A percentile compares a stretch with the other conserved stretches of the same genome.
These are phyloP conservation scores for Halocafeteria seosinensis DNA, from an alignment of 108 stramenopile species.

Conservation along the genomic window DNA sequence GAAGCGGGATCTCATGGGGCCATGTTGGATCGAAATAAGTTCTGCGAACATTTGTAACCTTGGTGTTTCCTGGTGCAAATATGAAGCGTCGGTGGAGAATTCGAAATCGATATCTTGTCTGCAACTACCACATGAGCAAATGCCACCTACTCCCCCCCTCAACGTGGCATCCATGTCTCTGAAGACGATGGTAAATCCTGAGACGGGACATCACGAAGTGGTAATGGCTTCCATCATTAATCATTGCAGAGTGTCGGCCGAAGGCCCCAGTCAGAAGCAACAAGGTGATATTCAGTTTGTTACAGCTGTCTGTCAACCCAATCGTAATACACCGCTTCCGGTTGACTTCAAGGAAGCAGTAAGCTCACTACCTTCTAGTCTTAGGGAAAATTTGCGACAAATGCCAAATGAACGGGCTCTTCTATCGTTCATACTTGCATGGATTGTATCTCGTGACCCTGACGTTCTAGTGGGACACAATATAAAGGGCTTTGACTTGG, in stretches of 20 bases:
- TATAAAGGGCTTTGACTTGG: conserved; percentile 84
- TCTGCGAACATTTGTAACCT: conserved; percentile 8
- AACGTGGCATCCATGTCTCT: conserved; percentile 65
- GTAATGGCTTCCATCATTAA: conserved; percentile 72
- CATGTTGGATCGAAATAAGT: conserved; percentile 79
- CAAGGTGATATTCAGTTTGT: conserved; percentile 7
- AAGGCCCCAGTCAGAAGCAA: conserved; percentile 42
- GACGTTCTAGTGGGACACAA: conserved; percentile 91
- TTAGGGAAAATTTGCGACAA: not conserved
- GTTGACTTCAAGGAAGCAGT: conserved; percentile 53
- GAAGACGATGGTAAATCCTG: conserved; percentile 86
- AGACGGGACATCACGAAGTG: conserved; percentile 77
- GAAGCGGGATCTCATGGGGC: conserved; percentile 87
- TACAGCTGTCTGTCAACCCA: conserved; percentile 8
- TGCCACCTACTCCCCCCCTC: conserved; percentile 60
- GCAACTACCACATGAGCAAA: not conserved
- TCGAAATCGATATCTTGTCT: conserved; percentile 50
- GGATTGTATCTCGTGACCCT: conserved; percentile 77
- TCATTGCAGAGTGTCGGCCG: conserved; percentile 59
- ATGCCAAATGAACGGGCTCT: conserved; percentile 76
- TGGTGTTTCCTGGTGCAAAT: conserved; percentile 63
- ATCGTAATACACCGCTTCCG: conserved; percentile 45
- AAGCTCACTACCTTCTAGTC: not conserved
- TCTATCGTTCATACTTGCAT: conserved; percentile 51
- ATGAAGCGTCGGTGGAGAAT: conserved; percentile 54